Evolutionary conservation across 177 flowering plant species (phyloP).

Genomic region (Vitis hybrid): DNA sequence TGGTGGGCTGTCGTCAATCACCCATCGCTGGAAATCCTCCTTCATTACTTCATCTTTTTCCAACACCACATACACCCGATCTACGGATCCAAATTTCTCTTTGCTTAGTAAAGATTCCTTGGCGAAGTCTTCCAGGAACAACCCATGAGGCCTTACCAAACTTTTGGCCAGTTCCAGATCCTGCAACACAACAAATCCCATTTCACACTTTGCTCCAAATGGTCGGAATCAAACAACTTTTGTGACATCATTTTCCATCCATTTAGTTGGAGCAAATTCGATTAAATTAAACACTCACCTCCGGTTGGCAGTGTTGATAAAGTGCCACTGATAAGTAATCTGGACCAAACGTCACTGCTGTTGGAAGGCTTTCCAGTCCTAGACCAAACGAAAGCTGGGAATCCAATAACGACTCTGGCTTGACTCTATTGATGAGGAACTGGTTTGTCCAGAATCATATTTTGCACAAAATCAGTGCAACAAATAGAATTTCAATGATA

Average conservation of each 20-base stretch:
- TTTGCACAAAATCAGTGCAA: too few species aligned
- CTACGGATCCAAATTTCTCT: constrained; percentile 32
- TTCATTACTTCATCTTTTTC: constrained; percentile 20
- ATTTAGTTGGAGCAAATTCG: too few species aligned
- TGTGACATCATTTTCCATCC: too few species aligned
- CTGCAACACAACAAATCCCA: constrained; percentile 6
- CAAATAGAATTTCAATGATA: too few species aligned
- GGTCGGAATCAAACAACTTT: too few species aligned
- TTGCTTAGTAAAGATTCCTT: constrained; percentile 13
- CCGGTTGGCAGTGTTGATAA: too few species aligned
- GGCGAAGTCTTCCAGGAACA: constrained; percentile 15
- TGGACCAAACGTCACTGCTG: too few species aligned
- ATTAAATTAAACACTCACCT: too few species aligned
- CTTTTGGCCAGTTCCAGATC: constrained; percentile 25
- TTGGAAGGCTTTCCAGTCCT: neutral
- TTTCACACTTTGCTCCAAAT: neutral
- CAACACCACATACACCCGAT: constrained; percentile 24
- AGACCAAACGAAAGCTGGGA: constrained; percentile 14
- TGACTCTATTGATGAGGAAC: neutral
- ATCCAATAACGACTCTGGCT: neutral
- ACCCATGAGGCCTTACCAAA: constrained; percentile 18
- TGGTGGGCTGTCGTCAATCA: constrained; percentile 30
- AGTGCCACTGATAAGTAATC: constrained; percentile 8
- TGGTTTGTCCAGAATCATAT: too few species aligned
- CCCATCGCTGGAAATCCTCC: constrained; percentile 29